A percentile compares a stretch with the other conserved stretches of the same genome.
Conservation (phyloP, 768 basidiomycete genomes). For the Mycena vulgaris region DNA sequence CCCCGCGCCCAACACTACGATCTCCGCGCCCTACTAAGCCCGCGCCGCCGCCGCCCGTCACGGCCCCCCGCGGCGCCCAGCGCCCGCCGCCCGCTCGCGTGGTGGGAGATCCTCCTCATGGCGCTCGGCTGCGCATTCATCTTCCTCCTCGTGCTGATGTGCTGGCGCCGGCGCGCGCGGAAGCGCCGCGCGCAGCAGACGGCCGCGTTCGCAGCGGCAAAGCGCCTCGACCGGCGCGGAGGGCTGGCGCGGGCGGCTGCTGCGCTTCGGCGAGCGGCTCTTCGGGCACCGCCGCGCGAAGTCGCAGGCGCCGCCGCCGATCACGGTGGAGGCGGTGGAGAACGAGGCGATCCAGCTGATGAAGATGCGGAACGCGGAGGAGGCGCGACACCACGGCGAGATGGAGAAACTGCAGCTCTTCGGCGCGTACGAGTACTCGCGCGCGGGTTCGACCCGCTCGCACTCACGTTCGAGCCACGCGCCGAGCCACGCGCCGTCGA, state of each 20-base stretch:
- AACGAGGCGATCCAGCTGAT: slow-evolving; percentile 66
- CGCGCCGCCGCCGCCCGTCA: slow-evolving; percentile 59
- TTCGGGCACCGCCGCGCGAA: slow-evolving; percentile 61
- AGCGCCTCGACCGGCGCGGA: slow-evolving; percentile 63
- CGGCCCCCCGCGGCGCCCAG: slow-evolving; percentile 48
- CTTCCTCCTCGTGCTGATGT: slow-evolving; percentile 75
- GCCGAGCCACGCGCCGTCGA: slow-evolving; percentile 63
- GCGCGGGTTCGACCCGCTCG: slow-evolving; percentile 52
- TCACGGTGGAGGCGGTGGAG: slow-evolving; percentile 42
- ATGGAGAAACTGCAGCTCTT: slow-evolving; percentile 67
- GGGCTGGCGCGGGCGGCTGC: slow-evolving; percentile 71
- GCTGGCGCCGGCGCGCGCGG: slow-evolving; percentile 79
- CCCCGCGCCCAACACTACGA: slow-evolving; percentile 57
- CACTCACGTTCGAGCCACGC: slow-evolving; percentile 48
- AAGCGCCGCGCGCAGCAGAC: slow-evolving; percentile 80
- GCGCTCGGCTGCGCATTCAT: slow-evolving; percentile 86
- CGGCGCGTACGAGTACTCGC: slow-evolving; percentile 64
- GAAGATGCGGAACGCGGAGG: slow-evolving; percentile 66
- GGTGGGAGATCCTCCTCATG: slow-evolving; percentile 93
- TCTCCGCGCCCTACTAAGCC: slow-evolving; percentile 63
- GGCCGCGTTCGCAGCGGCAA: slow-evolving; percentile 72
- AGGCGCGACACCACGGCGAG: slow-evolving; percentile 62
- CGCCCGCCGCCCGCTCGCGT: slow-evolving; percentile 61
- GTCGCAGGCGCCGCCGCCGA: slow-evolving; percentile 37
- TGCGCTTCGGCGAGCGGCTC: slow-evolving; percentile 70